Evolutionary conservation across 2,329 filamentous ascomycete genomes (phyloP), one percentile per base, ranked within the genome.

Genomic region (Knoxdaviesia proteae): DNA sequence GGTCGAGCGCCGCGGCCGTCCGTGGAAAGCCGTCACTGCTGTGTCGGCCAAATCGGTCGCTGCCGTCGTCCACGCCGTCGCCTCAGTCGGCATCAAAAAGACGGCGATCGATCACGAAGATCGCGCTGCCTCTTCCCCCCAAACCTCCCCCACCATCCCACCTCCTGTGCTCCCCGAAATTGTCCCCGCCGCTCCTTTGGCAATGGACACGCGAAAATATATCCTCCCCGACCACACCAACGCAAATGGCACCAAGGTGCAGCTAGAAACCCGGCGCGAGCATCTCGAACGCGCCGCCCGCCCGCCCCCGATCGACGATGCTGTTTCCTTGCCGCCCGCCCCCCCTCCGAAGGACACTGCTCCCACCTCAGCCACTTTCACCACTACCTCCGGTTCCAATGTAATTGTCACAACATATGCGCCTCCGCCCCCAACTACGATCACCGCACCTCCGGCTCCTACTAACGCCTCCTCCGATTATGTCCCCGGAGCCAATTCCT

Each of bases 151-250:
- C 11, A 43, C 34, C 29, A 41, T 43, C 11, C 33, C 43, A 10
- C 43, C 45, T 54, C 61, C 47, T 51, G 59, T 50, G 40, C 58
- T 73, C 40, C 69, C 69, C 36, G 66, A 71, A 60, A 77, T 67
- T 56, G 61, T 54, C 51, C 59, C 61, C 34, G 52, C 61, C 10
- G 61, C 65, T 42, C 64, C 65, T 45, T 52, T 74, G 57, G 69
- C 70, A 49, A 76, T 80, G 68, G 80, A 84, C 59, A 77, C 72
- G 44, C 70, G 80, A 54, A 84, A 84, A 58, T 84, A 83, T 55
- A 71, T 75, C 38, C 61, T 84, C 55, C 78, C 80, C 44, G 79
- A 84, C 57, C 71, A 77, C 54, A 70, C 64, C 42, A 77, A 75
- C 59, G 68, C 74, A 58, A 71, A 83, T 64, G 73, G 74, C 59